Conservation (phyloP, 2,329 filamentous ascomycete genomes). For the Exophiala xenobiotica region DNA sequence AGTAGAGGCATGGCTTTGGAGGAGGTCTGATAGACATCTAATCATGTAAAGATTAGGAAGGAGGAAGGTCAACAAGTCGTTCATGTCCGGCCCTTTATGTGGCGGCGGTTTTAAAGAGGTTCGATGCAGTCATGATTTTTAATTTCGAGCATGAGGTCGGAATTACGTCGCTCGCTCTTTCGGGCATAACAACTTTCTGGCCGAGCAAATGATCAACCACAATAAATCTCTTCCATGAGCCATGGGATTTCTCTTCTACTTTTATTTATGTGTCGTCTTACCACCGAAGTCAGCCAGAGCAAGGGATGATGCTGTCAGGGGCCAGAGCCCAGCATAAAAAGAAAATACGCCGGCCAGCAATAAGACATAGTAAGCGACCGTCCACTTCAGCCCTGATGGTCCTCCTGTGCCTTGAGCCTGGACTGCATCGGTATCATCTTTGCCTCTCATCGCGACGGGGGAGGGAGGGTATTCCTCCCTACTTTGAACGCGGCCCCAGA, state of each 20-base stretch:
- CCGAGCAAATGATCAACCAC: neutral
- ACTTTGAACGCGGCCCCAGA: slow-evolving; percentile 75
- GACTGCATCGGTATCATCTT: slow-evolving; percentile 37
- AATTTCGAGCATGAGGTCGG: slow-evolving; percentile 2
- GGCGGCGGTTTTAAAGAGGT: neutral
- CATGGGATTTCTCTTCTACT: neutral
- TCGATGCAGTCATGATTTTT: neutral
- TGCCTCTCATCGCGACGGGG: slow-evolving; percentile 36
- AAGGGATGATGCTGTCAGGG: slow-evolving; percentile 60
- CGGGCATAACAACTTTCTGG: neutral
- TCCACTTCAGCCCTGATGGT: slow-evolving; percentile 59
- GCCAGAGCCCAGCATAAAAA: slow-evolving; percentile 72
- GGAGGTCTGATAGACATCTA: neutral
- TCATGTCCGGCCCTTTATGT: neutral
- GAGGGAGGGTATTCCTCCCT: slow-evolving; percentile 35
- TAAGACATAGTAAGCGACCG: slow-evolving; percentile 73
- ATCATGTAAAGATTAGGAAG: neutral
- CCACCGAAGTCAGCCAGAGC: slow-evolving; percentile 34
- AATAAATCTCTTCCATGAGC: no score
- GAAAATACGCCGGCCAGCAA: slow-evolving; percentile 68
- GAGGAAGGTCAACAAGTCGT: neutral
- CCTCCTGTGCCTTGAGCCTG: slow-evolving; percentile 31
- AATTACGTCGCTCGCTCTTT: slow-evolving; percentile 1
- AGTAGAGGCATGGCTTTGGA: slow-evolving; percentile 19
- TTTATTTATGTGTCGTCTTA: neutral